Evolutionary conservation across 2,329 filamentous ascomycete genomes (phyloP), one percentile per base, ranked within the genome.

Genomic region (Thermothelomyces thermophilus): DNA sequence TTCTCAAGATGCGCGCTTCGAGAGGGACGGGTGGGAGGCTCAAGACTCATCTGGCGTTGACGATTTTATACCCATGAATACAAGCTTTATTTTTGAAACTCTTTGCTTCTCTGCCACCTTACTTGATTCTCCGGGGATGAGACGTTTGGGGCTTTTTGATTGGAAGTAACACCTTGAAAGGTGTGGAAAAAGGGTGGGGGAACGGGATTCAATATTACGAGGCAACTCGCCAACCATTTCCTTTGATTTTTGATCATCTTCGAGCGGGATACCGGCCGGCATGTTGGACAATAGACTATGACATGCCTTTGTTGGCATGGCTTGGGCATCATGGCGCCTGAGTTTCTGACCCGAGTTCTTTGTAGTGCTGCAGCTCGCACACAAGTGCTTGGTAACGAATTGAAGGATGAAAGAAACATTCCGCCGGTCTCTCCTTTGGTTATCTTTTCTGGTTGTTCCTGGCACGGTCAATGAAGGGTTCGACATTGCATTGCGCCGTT

Each of bases 101-200:
- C n/a, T n/a, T 56, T 53, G 41, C 43, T 47, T 42, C 46, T 19
- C 28, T 41, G 36, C 42, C 28, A 53, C 54, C 48, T 49, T 41
- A 45, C 30, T 57, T 54, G 22, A 50, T 46, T 54, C 52, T 50
- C 43, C 39, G 62, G 62, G 52, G 60, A 58, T 41, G 53, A 41
- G 51, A 40, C 54, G 61, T 55, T 63, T 63, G 60, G 55, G 31
- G 62, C 34, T 42, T 52, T 55, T 55, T 50, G 47, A 17, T 19
- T 26, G 45, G 33, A 13, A 33, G n/a, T n/a, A n/a, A n/a, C n/a
- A n/a, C n/a, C 5, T 2, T 41, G 3, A 13, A n/a, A 8, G 31
- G 13, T 13, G 5, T n/a, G n/a, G n/a, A n/a, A n/a, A n/a, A n/a
- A n/a, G 7, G 33, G 3, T n/a, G 33, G 33, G 20, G 44, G 24